Evolutionary conservation across 129 eudicot genomes (phyloP), one percentile per base, ranked within the genome.

Genomic region (Artemisia argyi): DNA sequence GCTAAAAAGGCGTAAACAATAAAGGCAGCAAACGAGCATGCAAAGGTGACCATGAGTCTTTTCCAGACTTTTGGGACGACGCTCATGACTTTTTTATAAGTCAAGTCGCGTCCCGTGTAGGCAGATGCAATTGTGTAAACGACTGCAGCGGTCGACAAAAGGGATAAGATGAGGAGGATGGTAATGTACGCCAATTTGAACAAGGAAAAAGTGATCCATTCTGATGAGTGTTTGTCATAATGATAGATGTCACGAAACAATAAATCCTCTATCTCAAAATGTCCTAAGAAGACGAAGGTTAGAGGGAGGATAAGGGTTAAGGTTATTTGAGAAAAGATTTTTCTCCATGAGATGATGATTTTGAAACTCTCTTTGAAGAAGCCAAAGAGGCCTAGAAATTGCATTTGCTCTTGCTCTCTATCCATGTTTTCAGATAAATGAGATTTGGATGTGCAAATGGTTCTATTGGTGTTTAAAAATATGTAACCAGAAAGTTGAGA

Each of bases 141-240:
- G 12, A 90, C 87, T 5, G 94, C 97, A 1, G 91, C 80, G 6
- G 94, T 87, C n/a, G 94, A 87, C 32, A 90, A 79, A 58, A 90
- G 89, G 69, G 94, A 79, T 52, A 87, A 71, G 11, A 85, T 35
- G 14, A 83, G 64, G 69, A 85, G 62, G 77, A 85, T 49, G 14
- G 81, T 77, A 81, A 83, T 65, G 57, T 87, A 90, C 0, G 66
- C 79, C 0, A 64, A 20, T 8, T 79, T 59, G 84, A 90, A 81
- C 22, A 85, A 65, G 8, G 61, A 8, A 1, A 61, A 76, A 4
- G 54, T 32, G 12, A 71, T 48, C 78, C 69, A 73, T 48, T 85
- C 83, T 2, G 84, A 66, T 7, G 83, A 70, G 2, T 74, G 26
- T n/a, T 63, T 53, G 16, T 35, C 80, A 0, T 77, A 69, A 61